Evolutionary conservation across 2,329 filamentous ascomycete genomes (phyloP), one percentile per base, ranked within the genome.

Genomic region (Colletotrichum navitas): DNA sequence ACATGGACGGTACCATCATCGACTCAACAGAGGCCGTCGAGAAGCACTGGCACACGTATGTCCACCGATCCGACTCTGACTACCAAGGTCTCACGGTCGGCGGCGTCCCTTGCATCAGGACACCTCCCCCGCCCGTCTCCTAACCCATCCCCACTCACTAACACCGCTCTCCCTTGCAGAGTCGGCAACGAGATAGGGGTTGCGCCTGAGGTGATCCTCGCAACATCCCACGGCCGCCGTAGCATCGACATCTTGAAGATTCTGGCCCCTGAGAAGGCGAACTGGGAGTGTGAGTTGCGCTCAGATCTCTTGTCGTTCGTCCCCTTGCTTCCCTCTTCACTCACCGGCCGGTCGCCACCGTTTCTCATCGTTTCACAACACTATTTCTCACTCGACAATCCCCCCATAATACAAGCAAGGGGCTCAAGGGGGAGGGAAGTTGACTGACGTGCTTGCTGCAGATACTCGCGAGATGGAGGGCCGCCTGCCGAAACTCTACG

Each of bases 221-320:
- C 94, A 77, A 97, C 94, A 12, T 97, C 94, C 6, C 96, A 99
- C 82, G 96, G 96, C 73, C 90, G 95, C 71, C 87, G 96, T 70
- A 94, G 91, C 75, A 97, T 98, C 77, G 96, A 99, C 77, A 90
- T 93, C 3, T 86, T 99, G 70, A 89, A 89, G 79, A 85, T 95
- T 36, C 89, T 97, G 70, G 91, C 93, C 73, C 93, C 94, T 21
- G 91, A 93, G 76, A 94, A 94, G 79, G 96, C 96, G 52, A 98
- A 92, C 76, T 95, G 93, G 94, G 94, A 97, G 74, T 97, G 94
- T 97, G 83, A 84, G 93, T 89, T 89, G 41, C 36, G 43, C 52
- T 45, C 71, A 32, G 60, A 55, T 72, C 56, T 59, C 59, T 59
- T 41, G 39, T 26, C 49, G 12, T 24, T 26, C 55, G 39, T 61